Conservation (phyloP, 352 stramenopile species). For the Phytophthora tubulina region DNA sequence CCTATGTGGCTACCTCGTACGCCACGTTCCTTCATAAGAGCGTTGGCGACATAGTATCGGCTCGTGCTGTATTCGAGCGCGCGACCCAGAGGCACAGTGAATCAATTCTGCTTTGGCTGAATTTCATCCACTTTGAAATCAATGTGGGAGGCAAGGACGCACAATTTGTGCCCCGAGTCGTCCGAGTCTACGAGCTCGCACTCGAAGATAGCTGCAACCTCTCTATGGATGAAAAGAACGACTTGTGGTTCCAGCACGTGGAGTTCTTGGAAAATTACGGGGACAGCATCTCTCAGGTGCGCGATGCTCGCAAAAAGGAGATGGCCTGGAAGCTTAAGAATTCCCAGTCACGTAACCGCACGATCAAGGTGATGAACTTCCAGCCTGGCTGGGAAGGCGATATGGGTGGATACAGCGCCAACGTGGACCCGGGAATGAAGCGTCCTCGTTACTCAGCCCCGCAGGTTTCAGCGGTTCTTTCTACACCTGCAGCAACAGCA, state of each 20-base stretch:
- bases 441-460: conserved; percentile 58
- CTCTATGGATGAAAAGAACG: conserved; percentile 78
- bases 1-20: conserved; percentile 65
- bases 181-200: conserved; percentile 55
- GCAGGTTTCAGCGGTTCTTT: conserved; percentile 25
- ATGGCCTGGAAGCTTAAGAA: conserved; percentile 80
- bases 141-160: conserved; percentile 31
- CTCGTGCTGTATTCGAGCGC: conserved; percentile 56
- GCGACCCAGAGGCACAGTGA: conserved; percentile 52
- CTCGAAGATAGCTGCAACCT: conserved; percentile 64
- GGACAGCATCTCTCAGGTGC: conserved; percentile 52
- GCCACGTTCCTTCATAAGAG: conserved; percentile 65
- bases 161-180: conserved; percentile 54
- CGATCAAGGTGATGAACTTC: conserved; percentile 65
- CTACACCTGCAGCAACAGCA: conserved; percentile 24
- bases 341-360: conserved; percentile 57
- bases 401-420: conserved; percentile 45
- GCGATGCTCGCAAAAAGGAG: conserved; percentile 61
- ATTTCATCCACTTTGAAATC: conserved; percentile 80
- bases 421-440: conserved; percentile 58
- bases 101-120: conserved; percentile 71
- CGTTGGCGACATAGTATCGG: conserved; percentile 48
- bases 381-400: conserved; percentile 36
- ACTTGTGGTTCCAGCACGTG: conserved; percentile 83
- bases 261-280: conserved; percentile 78